Conservation (phyloP, 163 green algal species). For the Scenedesmus sp. region DNA sequence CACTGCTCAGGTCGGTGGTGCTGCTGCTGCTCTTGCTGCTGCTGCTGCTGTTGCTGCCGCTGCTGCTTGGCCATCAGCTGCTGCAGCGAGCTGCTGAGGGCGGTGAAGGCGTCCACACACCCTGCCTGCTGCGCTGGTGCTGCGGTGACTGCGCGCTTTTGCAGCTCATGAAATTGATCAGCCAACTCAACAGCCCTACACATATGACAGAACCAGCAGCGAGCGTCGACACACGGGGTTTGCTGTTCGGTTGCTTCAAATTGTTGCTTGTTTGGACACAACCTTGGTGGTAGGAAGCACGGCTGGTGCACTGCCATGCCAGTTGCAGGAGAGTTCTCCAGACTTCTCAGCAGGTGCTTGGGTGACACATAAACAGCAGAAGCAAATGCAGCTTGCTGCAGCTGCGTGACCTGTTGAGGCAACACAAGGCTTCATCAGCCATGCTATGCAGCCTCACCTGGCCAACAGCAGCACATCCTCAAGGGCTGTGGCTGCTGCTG, state of each 20-base stretch:
- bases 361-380: not conserved
- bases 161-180: not conserved
- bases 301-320: not conserved
- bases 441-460: constrained; percentile 4
- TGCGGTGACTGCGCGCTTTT: not conserved
- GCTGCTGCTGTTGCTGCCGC: not conserved
- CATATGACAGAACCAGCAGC: not conserved
- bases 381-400: not conserved
- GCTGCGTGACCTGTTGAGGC: not conserved
- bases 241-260: too few species aligned
- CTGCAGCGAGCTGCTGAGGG: not conserved
- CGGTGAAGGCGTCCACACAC: constrained; percentile 1
- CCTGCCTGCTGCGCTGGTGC: not conserved
- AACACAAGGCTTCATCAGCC: not conserved
- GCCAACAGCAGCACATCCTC: not conserved
- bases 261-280: too few species aligned
- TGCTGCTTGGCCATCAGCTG: not conserved
- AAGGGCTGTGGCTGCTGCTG: constrained; percentile 5
- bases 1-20: not conserved
- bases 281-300: not conserved
- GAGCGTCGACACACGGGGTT: not conserved
- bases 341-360: too few species aligned
- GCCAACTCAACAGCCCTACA: constrained; percentile 25
- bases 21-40: not conserved
- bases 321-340: not conserved